A percentile compares a stretch with the other conserved stretches of the same genome.
Conservation (phyloP, 1,284 basidiomycete species). For the Spongiforma sp. region DNA sequence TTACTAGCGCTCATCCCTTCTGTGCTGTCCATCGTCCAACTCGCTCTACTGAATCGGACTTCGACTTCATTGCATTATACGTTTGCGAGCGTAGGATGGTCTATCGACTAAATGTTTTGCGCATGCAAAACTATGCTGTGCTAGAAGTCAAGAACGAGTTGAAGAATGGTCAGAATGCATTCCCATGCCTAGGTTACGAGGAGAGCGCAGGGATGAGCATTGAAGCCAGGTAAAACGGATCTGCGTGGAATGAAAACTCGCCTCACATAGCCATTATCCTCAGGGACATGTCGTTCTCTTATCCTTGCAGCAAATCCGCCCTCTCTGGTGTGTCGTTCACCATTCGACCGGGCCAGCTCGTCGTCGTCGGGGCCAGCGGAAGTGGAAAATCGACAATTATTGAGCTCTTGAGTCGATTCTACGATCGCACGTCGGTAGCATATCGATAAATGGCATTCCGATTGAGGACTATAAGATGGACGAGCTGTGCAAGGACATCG, state of each 20-base stretch:
- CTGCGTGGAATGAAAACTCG: no score
- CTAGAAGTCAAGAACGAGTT: constrained; percentile 24
- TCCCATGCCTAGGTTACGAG: constrained; percentile 26
- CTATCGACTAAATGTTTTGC: constrained; percentile 4
- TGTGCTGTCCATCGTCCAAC: constrained; percentile 38
- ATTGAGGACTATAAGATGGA: constrained; percentile 64
- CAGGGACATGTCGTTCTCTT: constrained; percentile 52
- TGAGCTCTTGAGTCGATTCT: constrained; percentile 82
- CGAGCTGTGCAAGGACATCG: constrained; percentile 79
- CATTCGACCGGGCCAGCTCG: constrained; percentile 51
- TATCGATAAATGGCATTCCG: constrained; percentile 59
- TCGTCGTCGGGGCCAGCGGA: constrained; percentile 84
- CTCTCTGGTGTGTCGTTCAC: constrained; percentile 46
- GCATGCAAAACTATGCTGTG: constrained; percentile 19
- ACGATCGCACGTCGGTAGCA: constrained; percentile 69
- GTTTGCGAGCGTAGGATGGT: constrained; percentile 12
- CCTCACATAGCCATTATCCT: neutral
- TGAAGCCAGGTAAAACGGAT: constrained; percentile 43
- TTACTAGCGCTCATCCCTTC: constrained; percentile 39
- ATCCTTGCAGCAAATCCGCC: constrained; percentile 50
- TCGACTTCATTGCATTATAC: constrained; percentile 29
- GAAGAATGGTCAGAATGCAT: constrained; percentile 27
- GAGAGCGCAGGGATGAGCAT: constrained; percentile 40
- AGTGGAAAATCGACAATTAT: constrained; percentile 90
- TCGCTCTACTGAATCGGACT: constrained; percentile 41